Conservation (phyloP, 441 rosid genomes). For the Euphorbia corollata region DNA sequence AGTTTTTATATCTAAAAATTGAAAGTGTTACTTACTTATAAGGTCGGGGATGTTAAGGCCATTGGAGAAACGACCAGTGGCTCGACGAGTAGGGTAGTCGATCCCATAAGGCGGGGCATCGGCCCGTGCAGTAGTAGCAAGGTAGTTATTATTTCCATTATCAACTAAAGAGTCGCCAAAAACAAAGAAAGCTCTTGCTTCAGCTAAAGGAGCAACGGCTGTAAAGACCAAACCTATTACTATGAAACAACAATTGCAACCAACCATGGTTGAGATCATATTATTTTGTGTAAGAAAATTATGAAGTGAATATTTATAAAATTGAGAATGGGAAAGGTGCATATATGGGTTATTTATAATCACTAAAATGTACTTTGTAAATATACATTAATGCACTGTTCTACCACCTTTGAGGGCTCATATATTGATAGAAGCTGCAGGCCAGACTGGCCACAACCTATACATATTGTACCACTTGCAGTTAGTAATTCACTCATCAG, state of each 20-base stretch:
- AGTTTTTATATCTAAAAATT: background rate
- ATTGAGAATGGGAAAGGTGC: background rate
- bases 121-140: constrained; percentile 79
- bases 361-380: no score
- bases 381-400: no score
- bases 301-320: background rate
- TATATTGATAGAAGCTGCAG: no score
- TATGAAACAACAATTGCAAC: background rate
- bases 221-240: constrained; percentile 19
- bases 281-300: no score
- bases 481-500: no score
- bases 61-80: constrained; percentile 93
- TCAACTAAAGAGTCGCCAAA: constrained; percentile 94
- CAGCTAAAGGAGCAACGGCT: constrained; percentile 30
- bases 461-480: no score
- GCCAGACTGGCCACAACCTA: no score
- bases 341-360: no score
- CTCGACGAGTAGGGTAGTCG: constrained; percentile 68
- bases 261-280: no score
- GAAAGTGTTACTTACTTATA: constrained; percentile 39
- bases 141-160: constrained; percentile 86
- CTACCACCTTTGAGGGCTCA: no score
- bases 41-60: constrained; percentile 89
- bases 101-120: constrained; percentile 77
- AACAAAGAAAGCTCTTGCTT: constrained; percentile 87